Base-by-base conservation (phyloP, 2,329 filamentous ascomycete species). In the Fusarium tupiense region DNA sequence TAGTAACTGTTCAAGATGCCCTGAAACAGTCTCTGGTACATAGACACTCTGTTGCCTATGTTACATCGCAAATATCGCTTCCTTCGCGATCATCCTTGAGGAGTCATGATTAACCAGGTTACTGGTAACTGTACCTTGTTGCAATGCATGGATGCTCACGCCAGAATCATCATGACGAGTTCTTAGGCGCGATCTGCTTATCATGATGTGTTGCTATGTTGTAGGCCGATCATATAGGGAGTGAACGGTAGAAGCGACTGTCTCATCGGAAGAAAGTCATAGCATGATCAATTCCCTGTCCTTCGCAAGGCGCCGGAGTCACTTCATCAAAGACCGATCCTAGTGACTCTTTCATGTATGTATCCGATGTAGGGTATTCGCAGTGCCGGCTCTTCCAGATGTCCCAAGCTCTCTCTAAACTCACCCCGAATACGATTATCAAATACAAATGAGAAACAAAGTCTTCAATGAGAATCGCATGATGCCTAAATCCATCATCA, bases 51-150 rank as follows among this genome's bases (percentile, higher is more conserved):
- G 16, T 47, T 37, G 35, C 58, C 57, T 22, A 60, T 62, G 68
- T 69, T 70, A 40, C 49, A 47, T 41, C 33, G 44, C 63, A 57
- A 64, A 53, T 64, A 49, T 70, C 53, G 60, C 65, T 59, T 58
- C 41, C 53, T 60, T 69, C 22, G 35, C 31, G 20, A 29, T 22
- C 38, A 65, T 44, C 57, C 57, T 19, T 40, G 58, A 40, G 19
- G 6, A 26, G 58, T 35, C 33, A 46, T 63, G 58, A 44, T 46
- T 40, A 35, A 37, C 24, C n/a, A 38, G 20, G 26, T 22, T n/a
- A 37, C 19, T 49, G 29, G 53, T 56, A 64, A 64, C 26, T 56
- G 46, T 50, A 44, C 65, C 65, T 49, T 57, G 41, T 33, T 8
- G n/a, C 8, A 47, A 22, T 9, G 37, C 24, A 40, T 43, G 49